Base-by-base conservation (phyloP, 2,329 filamentous ascomycete species). In the Hymenoscyphus albidus region DNA sequence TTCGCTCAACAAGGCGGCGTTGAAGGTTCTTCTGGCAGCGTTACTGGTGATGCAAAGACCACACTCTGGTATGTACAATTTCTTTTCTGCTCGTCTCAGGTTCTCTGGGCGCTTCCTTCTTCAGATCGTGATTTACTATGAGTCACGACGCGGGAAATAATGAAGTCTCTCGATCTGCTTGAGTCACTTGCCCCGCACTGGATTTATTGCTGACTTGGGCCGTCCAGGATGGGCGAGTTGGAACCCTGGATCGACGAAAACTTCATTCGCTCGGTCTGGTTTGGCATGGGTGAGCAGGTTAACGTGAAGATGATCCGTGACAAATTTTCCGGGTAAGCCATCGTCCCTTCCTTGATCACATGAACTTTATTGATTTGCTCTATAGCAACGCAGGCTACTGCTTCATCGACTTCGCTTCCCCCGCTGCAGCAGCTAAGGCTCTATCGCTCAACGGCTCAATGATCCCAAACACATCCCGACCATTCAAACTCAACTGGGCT, bases 291-390 rank as follows among this genome's bases (percentile, higher is more conserved):
- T 71, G 95, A 98, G 80, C 88, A 88, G 69, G 95, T 99, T 74
- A 97, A 97, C 74, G 95, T 99, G 73, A 99, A 99, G 86, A 97
- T 99, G 85, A 99, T 99, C 74, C 92, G 95, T 70, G 95, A 99
- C 82, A 97, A 97, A 80, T 97, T 97, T 79, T 97, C 94, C 76
- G 95, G 94, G 93, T 97, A 84, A 80, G 84, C 75, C 54, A 58
- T 22, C 57, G 42, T 14, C 39, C 35, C 31, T 62, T 59, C 39
- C 32, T 5, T 16, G 4, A 31, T 14, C 48, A 32, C 61, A 6
- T 59, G 12, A 39, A 62, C 38, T 44, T 67, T 18, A 59, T 64
- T 69, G 54, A 71, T 59, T 59, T 16, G 35, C 13, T 54, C 27
- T 6, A 22, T 58, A 96, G 92, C 74, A 99, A 97, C 78, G 95